Base-by-base conservation (phyloP, 768 basidiomycete species). In the Lactarius akahatsu region DNA sequence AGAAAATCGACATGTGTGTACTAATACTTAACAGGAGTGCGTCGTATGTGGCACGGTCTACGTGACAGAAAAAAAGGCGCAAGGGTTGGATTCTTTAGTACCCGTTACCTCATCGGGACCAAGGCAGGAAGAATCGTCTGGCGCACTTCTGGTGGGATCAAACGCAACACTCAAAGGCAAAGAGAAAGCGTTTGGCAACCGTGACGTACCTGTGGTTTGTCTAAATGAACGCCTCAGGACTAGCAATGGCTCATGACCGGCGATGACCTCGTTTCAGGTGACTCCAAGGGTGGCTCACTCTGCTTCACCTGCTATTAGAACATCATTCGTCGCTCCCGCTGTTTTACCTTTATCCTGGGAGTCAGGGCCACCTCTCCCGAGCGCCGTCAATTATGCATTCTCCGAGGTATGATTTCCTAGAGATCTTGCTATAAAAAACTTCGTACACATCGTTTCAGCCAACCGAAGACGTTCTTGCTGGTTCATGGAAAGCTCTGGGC, bases 21-120 rank as follows among this genome's bases (percentile, higher is more conserved):
- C 50, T 26, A 52, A 52, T 13, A 30, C 16, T 38, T n/a, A 55
- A 59, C 52, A 71, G 70, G 65, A 71, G 56, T 71, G 70, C 43
- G 69, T 71, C 52, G 70, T 71, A 10, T 71, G 70, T 26, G 68
- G 69, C 10, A 70, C 55, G 41, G 60, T 64, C 59, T 71, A 71
- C 38, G 57, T 64, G 15, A 62, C 68, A 43, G 62, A 69, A 41
- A 62, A 11, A 47, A 63, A 34, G 28, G 34, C 52, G 30, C 59
- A 66, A 59, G 68, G 64, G 18, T 47, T 66, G 36, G 47, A 38
- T 45, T 26, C 57, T 9, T 50, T 65, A 43, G 58, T 65, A 18
- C 67, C 58, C 43, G 18, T 61, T 30, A 59, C 45, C n/a, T 38
- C 43, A 20, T 40, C 60, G 20, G 56, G 11, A 26, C 40, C 59